Percentiles rank a stretch among this genome's conserved stretches.
These are phyloP conservation scores for Lagenidium giganteum DNA, from an alignment of 352 stramenopile species.

Conservation along the genomic window DNA sequence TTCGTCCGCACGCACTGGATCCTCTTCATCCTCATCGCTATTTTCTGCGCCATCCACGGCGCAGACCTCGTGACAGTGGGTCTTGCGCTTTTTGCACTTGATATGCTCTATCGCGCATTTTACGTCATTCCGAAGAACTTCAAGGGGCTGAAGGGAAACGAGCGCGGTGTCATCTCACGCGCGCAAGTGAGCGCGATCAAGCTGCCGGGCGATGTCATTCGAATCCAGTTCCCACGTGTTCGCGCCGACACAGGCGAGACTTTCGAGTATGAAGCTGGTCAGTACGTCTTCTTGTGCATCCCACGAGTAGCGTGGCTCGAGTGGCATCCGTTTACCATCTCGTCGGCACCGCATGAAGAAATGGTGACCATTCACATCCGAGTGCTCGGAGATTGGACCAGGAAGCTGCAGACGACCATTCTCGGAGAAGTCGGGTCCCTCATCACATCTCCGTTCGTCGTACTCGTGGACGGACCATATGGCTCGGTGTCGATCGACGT, in stretches of 20 bases:
- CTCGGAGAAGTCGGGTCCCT: background rate
- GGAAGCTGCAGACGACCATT: constrained; percentile 33
- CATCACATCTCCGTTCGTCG: constrained; percentile 16
- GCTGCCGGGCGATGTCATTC: constrained; percentile 29
- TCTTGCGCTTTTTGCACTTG: too few relatives aligned
- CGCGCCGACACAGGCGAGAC: constrained; percentile 26
- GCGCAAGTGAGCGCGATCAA: constrained; percentile 24
- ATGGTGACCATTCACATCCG: constrained; percentile 68
- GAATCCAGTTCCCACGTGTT: constrained; percentile 40
- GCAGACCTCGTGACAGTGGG: too few relatives aligned
- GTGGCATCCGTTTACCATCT: constrained; percentile 90
- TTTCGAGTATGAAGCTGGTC: constrained; percentile 37
- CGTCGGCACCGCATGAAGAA: constrained; percentile 62
- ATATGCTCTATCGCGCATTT: too few relatives aligned
- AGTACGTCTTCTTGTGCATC: constrained; percentile 85
- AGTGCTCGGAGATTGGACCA: constrained; percentile 58
- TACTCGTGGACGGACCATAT: constrained; percentile 53
- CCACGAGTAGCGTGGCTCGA: constrained; percentile 51
- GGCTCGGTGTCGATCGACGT: constrained; percentile 39
- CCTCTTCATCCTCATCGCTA: constrained; percentile 37
- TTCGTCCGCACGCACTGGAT: constrained; percentile 38
- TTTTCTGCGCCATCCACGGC: constrained; percentile 32
- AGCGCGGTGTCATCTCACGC: constrained; percentile 20
- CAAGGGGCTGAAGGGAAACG: too few relatives aligned
- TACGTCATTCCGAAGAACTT: too few relatives aligned